Percentiles rank a stretch among this genome's conserved stretches.
Conservation (phyloP, 2,329 filamentous ascomycete genomes). For the Chaetomiaceae sp. region DNA sequence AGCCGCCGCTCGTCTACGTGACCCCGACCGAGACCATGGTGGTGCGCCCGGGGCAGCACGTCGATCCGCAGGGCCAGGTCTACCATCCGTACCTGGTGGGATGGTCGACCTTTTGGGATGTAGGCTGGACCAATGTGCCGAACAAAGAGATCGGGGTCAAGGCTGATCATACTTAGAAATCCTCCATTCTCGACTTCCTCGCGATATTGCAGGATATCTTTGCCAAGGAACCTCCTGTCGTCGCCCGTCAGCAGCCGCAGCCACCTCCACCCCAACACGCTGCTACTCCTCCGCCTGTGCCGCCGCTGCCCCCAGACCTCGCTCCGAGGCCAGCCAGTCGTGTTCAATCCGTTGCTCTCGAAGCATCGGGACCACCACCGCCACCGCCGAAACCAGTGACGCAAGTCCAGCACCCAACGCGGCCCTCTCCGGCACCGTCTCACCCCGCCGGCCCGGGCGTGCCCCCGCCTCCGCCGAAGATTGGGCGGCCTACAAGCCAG, state of each 20-base stretch:
- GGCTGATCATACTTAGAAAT: constrained; percentile 54
- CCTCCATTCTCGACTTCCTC: constrained; percentile 75
- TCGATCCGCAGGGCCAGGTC: constrained; percentile 84
- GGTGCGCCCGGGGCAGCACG: constrained; percentile 87
- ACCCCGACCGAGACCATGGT: constrained; percentile 83
- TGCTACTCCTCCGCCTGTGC: constrained; percentile 57
- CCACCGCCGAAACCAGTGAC: constrained; percentile 49
- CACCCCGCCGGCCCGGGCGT: constrained; percentile 26
- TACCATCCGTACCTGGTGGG: constrained; percentile 94
- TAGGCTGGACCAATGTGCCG: constrained; percentile 34
- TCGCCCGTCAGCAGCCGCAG: constrained; percentile 58
- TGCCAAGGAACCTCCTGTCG: constrained; percentile 87
- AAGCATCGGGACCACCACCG: constrained; percentile 37
- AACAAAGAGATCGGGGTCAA: not conserved
- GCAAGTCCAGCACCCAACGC: constrained; percentile 25
- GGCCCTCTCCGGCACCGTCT: constrained; percentile 30
- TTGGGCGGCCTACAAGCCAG: constrained; percentile 25
- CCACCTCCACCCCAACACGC: constrained; percentile 32
- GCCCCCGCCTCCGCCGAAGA: constrained; percentile 32
- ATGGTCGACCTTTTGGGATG: constrained; percentile 87
- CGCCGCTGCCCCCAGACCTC: constrained; percentile 63
- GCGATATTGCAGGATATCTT: constrained; percentile 80
- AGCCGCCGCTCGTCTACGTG: constrained; percentile 82
- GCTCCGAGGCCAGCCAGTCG: constrained; percentile 36
- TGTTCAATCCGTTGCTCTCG: constrained; percentile 29